Evolutionary conservation across 805 yeast genomes (phyloP), one percentile per base, ranked within the genome.

Genomic region (Teunomyces atbi): DNA sequence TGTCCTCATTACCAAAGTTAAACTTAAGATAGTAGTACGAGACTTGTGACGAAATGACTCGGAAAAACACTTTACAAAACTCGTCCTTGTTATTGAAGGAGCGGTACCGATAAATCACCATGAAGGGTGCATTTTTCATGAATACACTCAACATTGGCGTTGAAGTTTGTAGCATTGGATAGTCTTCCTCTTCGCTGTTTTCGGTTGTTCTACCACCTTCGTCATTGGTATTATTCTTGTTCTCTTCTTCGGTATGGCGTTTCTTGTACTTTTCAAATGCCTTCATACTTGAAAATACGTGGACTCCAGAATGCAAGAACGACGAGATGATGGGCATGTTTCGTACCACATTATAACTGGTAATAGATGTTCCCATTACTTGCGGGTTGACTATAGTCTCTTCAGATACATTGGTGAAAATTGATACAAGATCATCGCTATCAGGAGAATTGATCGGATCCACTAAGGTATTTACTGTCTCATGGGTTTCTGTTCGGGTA

Each of bases 61-160:
- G 60, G 54, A 61, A 65, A 44, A 61, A 65, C 13, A 65, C 67
- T 32, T 55, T 59, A 48, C 71, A 65, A 40, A 54, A 54, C 33
- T 60, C 66, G 3, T 3, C 20, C 34, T 61, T 61, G 16, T 45
- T 41, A 2, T 50, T 55, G 6, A 44, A 26, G 16, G 45, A 35
- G 6, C 27, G 28, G 41, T 52, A 52, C 15, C 46, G 37, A 36
- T 52, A 41, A 13, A 62, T 57, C 15, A 57, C 51, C 52, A 65
- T 57, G 38, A 62, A 58, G 2, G 71, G 72, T 6, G 69, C 53
- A 41, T 60, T 64, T 33, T 56, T 56, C 51, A 57, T 64, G 49
- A 67, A 62, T 6, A 60, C 48, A 32, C 60, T 56, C 41, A 59
- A 41, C 34, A 60, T 47, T 11, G 62, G 53, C 37, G 56, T 44